Base-by-base conservation (phyloP, 1,284 basidiomycete species). In the Puccinia polysora region DNA sequence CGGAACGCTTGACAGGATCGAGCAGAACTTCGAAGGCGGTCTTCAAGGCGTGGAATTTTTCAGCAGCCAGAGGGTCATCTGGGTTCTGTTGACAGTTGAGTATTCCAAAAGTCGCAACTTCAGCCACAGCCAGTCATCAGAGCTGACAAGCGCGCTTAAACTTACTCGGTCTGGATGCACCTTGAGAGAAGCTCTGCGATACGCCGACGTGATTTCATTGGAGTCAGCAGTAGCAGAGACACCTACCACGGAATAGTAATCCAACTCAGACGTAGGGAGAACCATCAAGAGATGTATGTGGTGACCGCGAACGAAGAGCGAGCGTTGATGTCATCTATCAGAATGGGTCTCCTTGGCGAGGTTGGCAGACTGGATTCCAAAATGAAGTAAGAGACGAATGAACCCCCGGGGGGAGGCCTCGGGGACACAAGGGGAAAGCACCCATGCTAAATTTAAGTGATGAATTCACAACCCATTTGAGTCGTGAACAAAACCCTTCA, bases 81-180 rank as follows among this genome's bases (percentile, higher is more conserved):
- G 68, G 68, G 38, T 71, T 71, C 68, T 71, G 20, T 23, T 50
- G 15, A 23, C 5, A 5, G 15, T 15, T 4, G 20, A 23, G 23
- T 2, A 32, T 20, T 34, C 23, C 6, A 20, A 15, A 20, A 36
- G 38, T 5, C 18, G 40, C 18, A 63, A 14, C 34, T 45, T 63
- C 20, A 65, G 1, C 20, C 25, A 52, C 4, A 15, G 6, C 20
- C 12, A 38, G 34, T 49, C 43, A 49, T n/a, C 18, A 20, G 10
- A 15, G 10, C 4, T 8, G 10, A 25, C 20, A 25, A 20, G 40
- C 32, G 52, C 14, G 50, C 28, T 7, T n/a, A 28, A 40, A 45
- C 68, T 62, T 43, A 71, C 68, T 43, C 68, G 40, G 25, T 71
- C 68, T 53, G 68, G 68, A 71, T 71, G 68, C 18, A 71, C 68